Conservation (phyloP, 1,139 yeast genomes). For the Zygosaccharomyces pseudobailii region DNA sequence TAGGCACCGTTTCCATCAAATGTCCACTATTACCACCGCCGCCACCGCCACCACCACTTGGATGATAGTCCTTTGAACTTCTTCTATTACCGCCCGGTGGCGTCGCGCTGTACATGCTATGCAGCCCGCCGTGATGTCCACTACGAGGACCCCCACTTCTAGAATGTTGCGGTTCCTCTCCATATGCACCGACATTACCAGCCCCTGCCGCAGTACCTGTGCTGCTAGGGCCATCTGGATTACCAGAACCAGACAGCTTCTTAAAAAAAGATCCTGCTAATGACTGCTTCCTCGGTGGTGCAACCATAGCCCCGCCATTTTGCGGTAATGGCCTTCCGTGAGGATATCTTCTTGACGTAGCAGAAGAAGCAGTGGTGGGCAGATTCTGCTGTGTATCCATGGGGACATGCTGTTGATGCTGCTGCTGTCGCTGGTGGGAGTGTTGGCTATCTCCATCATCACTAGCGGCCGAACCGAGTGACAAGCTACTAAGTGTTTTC, state of each 20-base stretch:
- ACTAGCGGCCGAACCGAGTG: constrained; percentile 13
- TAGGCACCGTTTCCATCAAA: constrained; percentile 11
- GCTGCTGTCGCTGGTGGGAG: not conserved
- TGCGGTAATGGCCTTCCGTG: not conserved
- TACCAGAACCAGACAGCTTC: constrained; percentile 17
- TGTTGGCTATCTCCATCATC: not conserved
- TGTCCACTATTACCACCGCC: not conserved
- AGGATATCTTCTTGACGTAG: not conserved
- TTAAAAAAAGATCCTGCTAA: constrained; percentile 26
- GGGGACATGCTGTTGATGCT: not conserved
- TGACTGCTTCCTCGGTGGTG: constrained; percentile 23
- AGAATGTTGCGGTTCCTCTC: not conserved
- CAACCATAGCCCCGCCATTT: not conserved
- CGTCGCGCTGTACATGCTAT: not conserved
- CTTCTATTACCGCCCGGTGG: not conserved
- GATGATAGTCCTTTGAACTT: not conserved
- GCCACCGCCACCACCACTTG: constrained; percentile 5
- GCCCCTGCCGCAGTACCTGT: not conserved
- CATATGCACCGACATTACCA: not conserved
- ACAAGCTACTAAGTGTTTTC: constrained; percentile 24
- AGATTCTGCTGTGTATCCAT: not conserved
- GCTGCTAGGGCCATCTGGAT: not conserved
- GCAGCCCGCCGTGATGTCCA: constrained; percentile 1
- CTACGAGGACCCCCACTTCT: not conserved
- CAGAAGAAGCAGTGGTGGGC: not conserved